A percentile compares a stretch with the other conserved stretches of the same genome.
Evolutionary conservation across 2,329 filamentous ascomycete species (phyloP).

Genomic region (Huntiella omanensis): DNA sequence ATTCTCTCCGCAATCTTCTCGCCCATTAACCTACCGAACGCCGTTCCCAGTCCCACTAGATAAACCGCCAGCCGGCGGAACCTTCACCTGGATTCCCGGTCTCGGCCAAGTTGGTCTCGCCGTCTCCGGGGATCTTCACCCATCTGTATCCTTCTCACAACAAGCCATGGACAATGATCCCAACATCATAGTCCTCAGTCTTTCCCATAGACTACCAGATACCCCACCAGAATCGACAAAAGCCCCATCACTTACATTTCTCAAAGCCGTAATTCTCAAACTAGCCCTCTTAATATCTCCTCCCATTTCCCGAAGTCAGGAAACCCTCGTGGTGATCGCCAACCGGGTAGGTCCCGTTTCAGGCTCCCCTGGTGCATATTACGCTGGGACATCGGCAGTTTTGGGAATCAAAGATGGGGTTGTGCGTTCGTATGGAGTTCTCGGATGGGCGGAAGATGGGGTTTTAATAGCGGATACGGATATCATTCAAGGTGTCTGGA

Average conservation of each 20-base stretch:
- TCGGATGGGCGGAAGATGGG: constrained; percentile 49
- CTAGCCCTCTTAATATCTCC: constrained; percentile 35
- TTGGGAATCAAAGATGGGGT: constrained; percentile 45
- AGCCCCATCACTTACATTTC: too few relatives aligned
- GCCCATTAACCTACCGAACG: too few relatives aligned
- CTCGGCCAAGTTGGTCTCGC: too few relatives aligned
- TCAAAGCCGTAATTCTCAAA: too few relatives aligned
- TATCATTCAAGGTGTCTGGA: not conserved
- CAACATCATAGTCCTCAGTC: constrained; percentile 44
- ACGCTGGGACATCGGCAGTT: constrained; percentile 56
- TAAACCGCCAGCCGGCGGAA: too few relatives aligned
- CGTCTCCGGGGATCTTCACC: too few relatives aligned
- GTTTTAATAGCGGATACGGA: constrained; percentile 48
- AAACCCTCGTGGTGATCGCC: constrained; percentile 51
- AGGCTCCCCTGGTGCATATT: constrained; percentile 31
- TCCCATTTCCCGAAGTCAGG: constrained; percentile 19
- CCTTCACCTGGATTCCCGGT: too few relatives aligned
- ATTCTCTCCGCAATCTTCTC: too few relatives aligned
- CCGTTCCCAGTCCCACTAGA: too few relatives aligned
- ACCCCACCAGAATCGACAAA: constrained; percentile 16
- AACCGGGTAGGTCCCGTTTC: constrained; percentile 51
- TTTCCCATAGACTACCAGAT: constrained; percentile 59
- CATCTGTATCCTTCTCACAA: too few relatives aligned
- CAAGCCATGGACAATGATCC: constrained; percentile 18
- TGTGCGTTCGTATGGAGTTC: constrained; percentile 48